phyloP scores from a whole-genome alignment of 2,329 filamentous ascomycete genomes.

The Gaeumannomyces tritici region DNA sequence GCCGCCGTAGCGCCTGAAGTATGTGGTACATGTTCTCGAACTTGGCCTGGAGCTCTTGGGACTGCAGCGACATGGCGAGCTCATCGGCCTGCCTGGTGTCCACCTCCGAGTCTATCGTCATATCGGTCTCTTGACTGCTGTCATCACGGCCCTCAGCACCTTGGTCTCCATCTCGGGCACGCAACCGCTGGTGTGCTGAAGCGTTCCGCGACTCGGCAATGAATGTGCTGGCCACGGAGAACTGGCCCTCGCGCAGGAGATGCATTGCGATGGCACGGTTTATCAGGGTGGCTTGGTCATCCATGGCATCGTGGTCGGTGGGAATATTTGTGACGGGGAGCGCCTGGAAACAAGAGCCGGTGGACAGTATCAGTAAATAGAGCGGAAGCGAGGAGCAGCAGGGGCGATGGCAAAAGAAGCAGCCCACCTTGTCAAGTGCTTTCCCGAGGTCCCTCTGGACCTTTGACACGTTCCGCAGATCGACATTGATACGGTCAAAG shows the following conservation, averaged over 20 bases:
- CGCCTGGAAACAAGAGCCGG: slow-evolving; percentile 13
- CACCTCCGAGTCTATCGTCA: slow-evolving; percentile 4
- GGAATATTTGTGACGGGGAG: slow-evolving; percentile 52
- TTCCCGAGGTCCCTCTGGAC: slow-evolving; percentile 78
- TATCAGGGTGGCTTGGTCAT: slow-evolving; percentile 65
- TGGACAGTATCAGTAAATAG: not conserved
- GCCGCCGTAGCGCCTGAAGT: slow-evolving; percentile 63
- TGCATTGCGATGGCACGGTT: slow-evolving; percentile 97
- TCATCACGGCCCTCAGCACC: not conserved
- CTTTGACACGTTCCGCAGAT: slow-evolving; percentile 74
- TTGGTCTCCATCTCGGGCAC: not conserved
- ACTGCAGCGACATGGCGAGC: slow-evolving; percentile 41
- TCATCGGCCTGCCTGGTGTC: not conserved
- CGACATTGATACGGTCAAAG: slow-evolving; percentile 70
- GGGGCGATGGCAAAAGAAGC: slow-evolving; percentile 8
- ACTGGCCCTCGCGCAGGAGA: slow-evolving; percentile 86
- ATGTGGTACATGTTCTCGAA: slow-evolving; percentile 91
- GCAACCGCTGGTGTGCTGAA: not conserved
- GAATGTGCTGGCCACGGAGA: slow-evolving; percentile 78
- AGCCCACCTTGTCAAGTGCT: slow-evolving; percentile 65
- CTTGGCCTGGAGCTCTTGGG: slow-evolving; percentile 61
- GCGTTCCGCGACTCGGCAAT: slow-evolving; percentile 54
- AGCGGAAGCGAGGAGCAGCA: not conserved
- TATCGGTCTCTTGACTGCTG: not conserved
- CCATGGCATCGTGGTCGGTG: slow-evolving; percentile 72